A percentile compares a stretch with the other conserved stretches of the same genome.
phyloP scores from a whole-genome alignment of 2,329 filamentous ascomycete species.

The Lachnum nothofagi region DNA sequence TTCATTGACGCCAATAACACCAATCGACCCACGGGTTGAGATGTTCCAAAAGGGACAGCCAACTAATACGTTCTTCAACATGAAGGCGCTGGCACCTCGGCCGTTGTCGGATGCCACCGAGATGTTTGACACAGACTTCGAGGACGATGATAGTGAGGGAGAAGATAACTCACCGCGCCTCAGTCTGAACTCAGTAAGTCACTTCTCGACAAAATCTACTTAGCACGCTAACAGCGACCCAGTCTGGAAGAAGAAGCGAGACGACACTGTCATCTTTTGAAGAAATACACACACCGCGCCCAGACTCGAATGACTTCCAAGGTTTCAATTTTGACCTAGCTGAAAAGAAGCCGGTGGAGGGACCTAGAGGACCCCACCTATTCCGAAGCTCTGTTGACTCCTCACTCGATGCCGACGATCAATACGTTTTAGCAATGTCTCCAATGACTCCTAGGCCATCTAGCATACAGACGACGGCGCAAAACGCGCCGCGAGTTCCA shows the following conservation, averaged over 20 bases:
- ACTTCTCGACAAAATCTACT: constrained; percentile 9
- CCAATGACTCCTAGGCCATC: constrained; percentile 64
- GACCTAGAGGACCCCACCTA: constrained; percentile 79
- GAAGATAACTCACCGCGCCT: constrained; percentile 60
- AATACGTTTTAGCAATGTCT: constrained; percentile 61
- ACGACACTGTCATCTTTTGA: constrained; percentile 85
- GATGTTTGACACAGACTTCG: constrained; percentile 71
- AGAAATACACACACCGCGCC: constrained; percentile 72
- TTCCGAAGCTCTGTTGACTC: constrained; percentile 66
- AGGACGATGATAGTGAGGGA: constrained; percentile 51
- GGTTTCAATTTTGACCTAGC: constrained; percentile 58
- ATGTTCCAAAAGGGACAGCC: constrained; percentile 45
- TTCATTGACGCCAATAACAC: constrained; percentile 23
- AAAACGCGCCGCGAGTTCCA: constrained; percentile 22
- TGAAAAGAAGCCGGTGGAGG: constrained; percentile 60
- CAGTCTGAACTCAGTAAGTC: constrained; percentile 67
- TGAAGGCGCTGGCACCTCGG: constrained; percentile 48
- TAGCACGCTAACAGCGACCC: constrained; percentile 13
- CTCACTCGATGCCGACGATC: constrained; percentile 47
- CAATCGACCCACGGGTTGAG: constrained; percentile 30
- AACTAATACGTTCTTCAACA: constrained; percentile 57
- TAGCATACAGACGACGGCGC: constrained; percentile 31
- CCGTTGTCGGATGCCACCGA: constrained; percentile 70
- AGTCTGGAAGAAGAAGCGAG: constrained; percentile 70
- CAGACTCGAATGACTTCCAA: constrained; percentile 51